Conservation (phyloP, 352 stramenopile species). For the Phytophthora hibernalis region DNA sequence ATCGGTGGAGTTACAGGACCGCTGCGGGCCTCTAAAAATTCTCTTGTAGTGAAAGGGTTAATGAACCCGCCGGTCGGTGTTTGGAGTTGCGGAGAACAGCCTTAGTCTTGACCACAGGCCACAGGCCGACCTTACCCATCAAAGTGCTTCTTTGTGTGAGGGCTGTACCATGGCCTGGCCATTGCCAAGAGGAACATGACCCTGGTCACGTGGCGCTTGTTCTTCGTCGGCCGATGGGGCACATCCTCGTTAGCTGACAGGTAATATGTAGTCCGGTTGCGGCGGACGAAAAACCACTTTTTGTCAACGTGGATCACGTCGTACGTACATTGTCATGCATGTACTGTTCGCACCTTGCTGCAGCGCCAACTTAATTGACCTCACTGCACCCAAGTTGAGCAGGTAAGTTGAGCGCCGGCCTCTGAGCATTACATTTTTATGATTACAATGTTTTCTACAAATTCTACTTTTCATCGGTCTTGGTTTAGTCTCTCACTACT, state of each 20-base stretch:
- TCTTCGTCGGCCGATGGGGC: background rate
- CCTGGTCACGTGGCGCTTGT: background rate
- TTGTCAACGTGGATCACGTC: conserved; percentile 1
- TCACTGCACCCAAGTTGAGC: no score
- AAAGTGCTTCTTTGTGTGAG: background rate
- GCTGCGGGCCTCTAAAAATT: no score
- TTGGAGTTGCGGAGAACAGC: background rate
- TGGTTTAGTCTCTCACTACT: no score
- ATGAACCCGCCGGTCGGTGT: background rate
- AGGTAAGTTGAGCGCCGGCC: no score
- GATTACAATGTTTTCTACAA: no score
- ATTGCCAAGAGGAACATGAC: background rate
- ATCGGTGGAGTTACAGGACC: no score
- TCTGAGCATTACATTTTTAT: no score
- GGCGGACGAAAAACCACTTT: background rate
- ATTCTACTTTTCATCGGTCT: no score
- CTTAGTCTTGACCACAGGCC: background rate
- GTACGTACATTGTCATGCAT: no score
- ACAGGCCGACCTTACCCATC: background rate
- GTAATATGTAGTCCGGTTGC: background rate
- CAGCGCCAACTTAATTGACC: no score
- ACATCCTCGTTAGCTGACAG: background rate
- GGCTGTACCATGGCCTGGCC: background rate
- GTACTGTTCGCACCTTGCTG: no score
- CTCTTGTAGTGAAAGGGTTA: no score